phyloP scores from a whole-genome alignment of 75 land plant genomes.

The Adiantum capillusveneris region DNA sequence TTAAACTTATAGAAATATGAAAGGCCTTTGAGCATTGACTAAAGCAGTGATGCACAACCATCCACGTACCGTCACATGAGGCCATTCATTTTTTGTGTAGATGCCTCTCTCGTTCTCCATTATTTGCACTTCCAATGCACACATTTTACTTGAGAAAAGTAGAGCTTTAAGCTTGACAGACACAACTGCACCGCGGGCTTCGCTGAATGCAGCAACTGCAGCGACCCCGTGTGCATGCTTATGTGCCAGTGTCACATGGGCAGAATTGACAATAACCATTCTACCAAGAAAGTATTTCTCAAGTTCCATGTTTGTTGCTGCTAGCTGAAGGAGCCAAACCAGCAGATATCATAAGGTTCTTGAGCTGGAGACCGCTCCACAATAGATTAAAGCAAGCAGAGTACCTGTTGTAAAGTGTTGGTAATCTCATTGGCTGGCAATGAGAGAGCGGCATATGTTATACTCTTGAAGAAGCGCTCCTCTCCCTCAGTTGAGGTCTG shows the following conservation, averaged over 20 bases:
- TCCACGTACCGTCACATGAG: slow-evolving; percentile 53
- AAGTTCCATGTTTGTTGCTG: slow-evolving; percentile 17
- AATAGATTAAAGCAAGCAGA: too few species aligned
- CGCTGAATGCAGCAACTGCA: slow-evolving; percentile 70
- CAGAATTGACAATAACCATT: slow-evolving; percentile 4
- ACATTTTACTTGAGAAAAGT: slow-evolving; percentile 58
- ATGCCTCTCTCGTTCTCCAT: slow-evolving; percentile 47
- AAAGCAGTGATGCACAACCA: too few species aligned
- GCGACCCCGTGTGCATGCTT: slow-evolving; percentile 77
- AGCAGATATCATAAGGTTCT: too few species aligned
- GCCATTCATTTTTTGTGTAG: slow-evolving; percentile 68
- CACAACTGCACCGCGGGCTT: slow-evolving; percentile 39
- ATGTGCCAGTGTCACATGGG: slow-evolving; percentile 93
- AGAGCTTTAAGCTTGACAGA: slow-evolving; percentile 68
- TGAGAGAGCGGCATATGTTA: slow-evolving; percentile 69
- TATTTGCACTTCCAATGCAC: slow-evolving; percentile 62
- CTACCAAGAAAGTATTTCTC: slow-evolving; percentile 42
- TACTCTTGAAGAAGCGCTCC: slow-evolving; percentile 48
- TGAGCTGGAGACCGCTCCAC: too few species aligned
- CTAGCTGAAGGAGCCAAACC: slow-evolving; percentile 27
- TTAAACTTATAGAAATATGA: too few species aligned
- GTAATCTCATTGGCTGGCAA: slow-evolving; percentile 49
- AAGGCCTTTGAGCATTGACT: too few species aligned
- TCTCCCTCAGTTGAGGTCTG: slow-evolving; percentile 35
- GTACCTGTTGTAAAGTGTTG: slow-evolving; percentile 18